Conservation (phyloP, 2,329 filamentous ascomycete genomes). For the Cytospora piceae region DNA sequence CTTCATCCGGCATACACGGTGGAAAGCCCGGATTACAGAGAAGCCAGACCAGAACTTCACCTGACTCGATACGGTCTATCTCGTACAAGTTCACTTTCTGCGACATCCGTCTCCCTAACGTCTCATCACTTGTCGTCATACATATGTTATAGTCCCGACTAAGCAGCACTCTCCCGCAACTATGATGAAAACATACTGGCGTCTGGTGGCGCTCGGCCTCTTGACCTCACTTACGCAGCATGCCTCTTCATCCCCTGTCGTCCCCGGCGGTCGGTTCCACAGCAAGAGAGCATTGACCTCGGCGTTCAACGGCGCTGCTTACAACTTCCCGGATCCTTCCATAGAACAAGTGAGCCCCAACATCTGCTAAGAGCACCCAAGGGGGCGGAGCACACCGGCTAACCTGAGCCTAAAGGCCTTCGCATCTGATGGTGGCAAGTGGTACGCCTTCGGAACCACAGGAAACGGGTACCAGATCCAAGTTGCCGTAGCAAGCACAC, state of each 20-base stretch:
- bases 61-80: conserved; percentile 1
- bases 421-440: conserved; percentile 43
- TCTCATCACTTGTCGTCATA: conserved; percentile 1
- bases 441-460: conserved; percentile 63
- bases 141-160: background rate
- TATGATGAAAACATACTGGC: conserved; percentile 13
- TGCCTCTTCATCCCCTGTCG: conserved; percentile 16
- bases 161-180: background rate
- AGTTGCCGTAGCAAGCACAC: conserved; percentile 53
- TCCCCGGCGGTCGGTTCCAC: conserved; percentile 1
- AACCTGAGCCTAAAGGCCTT: conserved; percentile 35
- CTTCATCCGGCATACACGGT: conserved; percentile 16
- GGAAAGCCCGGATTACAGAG: conserved; percentile 1
- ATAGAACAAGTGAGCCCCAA: conserved; percentile 46
- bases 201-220: conserved; percentile 18
- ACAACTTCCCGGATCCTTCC: conserved; percentile 58
- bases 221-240: conserved; percentile 18
- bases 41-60: background rate
- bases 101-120: background rate
- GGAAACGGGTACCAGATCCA: conserved; percentile 56
- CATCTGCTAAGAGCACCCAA: too few species aligned
- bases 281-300: conserved; percentile 23
- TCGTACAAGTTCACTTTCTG: conserved; percentile 16
- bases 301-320: conserved; percentile 30
- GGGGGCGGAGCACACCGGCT: background rate